Conservation (phyloP, 2,329 filamentous ascomycete genomes). For the Ascochyta rabiei region DNA sequence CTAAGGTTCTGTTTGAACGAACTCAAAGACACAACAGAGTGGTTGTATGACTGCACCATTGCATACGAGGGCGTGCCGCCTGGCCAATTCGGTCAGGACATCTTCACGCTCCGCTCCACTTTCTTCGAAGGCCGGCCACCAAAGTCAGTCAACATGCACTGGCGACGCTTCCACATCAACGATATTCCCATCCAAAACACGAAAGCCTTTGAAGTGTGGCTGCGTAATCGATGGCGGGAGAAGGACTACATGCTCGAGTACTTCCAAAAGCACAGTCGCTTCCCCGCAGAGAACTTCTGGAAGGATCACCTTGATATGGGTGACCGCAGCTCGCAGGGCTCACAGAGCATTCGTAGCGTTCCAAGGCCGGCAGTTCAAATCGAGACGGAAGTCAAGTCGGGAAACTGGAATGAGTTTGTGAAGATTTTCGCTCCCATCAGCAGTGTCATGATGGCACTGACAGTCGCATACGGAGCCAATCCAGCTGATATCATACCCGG, state of each 20-base stretch:
- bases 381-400: conserved; percentile 56
- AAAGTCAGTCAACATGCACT: conserved; percentile 96
- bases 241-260: conserved; percentile 90
- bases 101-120: conserved; percentile 84
- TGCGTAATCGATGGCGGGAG: conserved; percentile 85
- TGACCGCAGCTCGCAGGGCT: conserved; percentile 40
- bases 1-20: conserved; percentile 80
- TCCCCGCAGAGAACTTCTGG: conserved; percentile 70
- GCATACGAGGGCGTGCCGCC: conserved; percentile 87
- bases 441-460: conserved; percentile 56
- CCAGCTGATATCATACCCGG: conserved; percentile 45
- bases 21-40: conserved; percentile 75
- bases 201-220: conserved; percentile 81
- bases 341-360: conserved; percentile 43
- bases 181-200: conserved; percentile 80
- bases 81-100: conserved; percentile 81
- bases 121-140: conserved; percentile 89
- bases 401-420: conserved; percentile 58
- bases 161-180: conserved; percentile 80
- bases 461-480: conserved; percentile 51
- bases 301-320: conserved; percentile 49
- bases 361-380: conserved; percentile 51
- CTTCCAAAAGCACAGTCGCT: conserved; percentile 74
- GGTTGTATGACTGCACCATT: conserved; percentile 91
- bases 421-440: conserved; percentile 59